A percentile compares a stretch with the other conserved stretches of the same genome.
Conservation (phyloP, 495 filamentous ascomycete genomes). For the Podospora appendiculata region DNA sequence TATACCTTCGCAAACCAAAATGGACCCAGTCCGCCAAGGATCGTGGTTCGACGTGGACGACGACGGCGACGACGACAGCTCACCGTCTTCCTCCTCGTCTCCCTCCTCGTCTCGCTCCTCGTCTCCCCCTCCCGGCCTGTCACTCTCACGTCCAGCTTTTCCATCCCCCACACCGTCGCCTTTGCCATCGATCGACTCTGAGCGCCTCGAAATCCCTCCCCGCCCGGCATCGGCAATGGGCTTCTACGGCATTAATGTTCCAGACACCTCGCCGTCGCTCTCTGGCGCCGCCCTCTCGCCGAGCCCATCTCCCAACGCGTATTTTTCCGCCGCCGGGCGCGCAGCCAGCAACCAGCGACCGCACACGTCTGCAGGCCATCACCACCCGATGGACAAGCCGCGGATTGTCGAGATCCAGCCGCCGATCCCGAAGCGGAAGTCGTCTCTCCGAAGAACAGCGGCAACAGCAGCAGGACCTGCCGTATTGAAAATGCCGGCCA, state of each 20-base stretch:
- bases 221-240: not conserved
- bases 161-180: no score
- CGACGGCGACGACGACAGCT: conserved; percentile 24
- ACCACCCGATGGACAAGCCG: conserved; percentile 4
- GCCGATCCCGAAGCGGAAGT: conserved; percentile 7
- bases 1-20: not conserved
- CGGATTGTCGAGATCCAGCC: conserved; percentile 22
- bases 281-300: not conserved
- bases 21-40: not conserved
- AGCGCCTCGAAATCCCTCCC: no score
- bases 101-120: not conserved
- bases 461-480: no score
- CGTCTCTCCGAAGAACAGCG: conserved; percentile 7
- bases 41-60: conserved; percentile 3
- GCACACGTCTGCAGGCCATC: conserved; percentile 5
- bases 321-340: not conserved
- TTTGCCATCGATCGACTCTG: no score
- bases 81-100: conserved; percentile 5
- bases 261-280: not conserved
- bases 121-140: no score
- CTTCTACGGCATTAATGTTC: not conserved
- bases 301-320: no score
- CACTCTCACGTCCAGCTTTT: no score
- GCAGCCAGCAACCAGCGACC: conserved; percentile 4
- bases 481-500: not conserved